Percentiles rank a stretch among this genome's conserved stretches.
Conservation (phyloP, 108 stramenopile genomes). For the Epithemia pelagica region DNA sequence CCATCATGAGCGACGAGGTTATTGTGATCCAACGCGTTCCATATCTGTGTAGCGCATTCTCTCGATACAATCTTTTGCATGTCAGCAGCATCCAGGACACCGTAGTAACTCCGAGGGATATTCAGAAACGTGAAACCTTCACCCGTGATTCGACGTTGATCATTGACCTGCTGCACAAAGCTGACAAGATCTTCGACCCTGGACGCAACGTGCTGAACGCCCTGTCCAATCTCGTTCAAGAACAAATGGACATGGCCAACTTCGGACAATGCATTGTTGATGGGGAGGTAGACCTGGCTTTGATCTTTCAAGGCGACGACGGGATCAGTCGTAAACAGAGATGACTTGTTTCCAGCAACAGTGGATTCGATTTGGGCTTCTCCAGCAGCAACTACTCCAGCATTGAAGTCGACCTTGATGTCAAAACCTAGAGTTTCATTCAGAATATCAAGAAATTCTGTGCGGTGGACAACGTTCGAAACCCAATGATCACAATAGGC, state of each 20-base stretch:
- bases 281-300: constrained; percentile 84
- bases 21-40: constrained; percentile 30
- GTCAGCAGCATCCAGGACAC: constrained; percentile 42
- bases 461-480: constrained; percentile 54
- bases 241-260: constrained; percentile 90
- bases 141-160: constrained; percentile 54
- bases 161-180: constrained; percentile 78
- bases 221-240: constrained; percentile 79
- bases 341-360: constrained; percentile 70
- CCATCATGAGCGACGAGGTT: constrained; percentile 41
- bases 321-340: constrained; percentile 33
- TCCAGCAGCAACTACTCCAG: constrained; percentile 86
- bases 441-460: constrained; percentile 72
- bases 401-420: constrained; percentile 84
- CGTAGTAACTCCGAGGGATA: constrained; percentile 84
- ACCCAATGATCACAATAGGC: constrained; percentile 90
- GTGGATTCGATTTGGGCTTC: constrained; percentile 88
- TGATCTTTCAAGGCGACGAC: constrained; percentile 57
- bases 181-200: constrained; percentile 68
- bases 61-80: constrained; percentile 32
- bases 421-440: constrained; percentile 74
- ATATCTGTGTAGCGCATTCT: constrained; percentile 32
- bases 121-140: constrained; percentile 84
- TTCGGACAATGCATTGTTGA: constrained; percentile 82
- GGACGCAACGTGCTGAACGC: constrained; percentile 83